Conservation (phyloP, 208 protist genomes). For the Wallacemonas sp. region DNA sequence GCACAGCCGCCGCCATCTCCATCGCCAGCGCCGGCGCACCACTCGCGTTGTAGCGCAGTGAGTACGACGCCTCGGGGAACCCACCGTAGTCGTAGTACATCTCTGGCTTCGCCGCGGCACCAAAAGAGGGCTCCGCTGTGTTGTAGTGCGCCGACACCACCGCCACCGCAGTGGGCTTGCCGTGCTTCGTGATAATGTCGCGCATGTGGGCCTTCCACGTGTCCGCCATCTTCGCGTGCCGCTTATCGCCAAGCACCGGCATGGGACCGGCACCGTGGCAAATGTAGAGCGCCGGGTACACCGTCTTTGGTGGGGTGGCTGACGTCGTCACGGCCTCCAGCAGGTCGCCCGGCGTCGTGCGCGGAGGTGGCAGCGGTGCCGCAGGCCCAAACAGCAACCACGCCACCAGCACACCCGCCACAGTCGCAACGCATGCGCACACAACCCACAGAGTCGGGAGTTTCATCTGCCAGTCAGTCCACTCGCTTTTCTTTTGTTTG, state of each 20-base stretch:
- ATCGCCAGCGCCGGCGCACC: slow-evolving; percentile 32
- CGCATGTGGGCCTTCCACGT: slow-evolving; percentile 27
- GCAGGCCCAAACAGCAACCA: not conserved
- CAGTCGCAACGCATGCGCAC: not conserved
- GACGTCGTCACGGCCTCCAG: not conserved
- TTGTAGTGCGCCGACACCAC: slow-evolving; percentile 88
- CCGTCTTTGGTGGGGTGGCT: not conserved
- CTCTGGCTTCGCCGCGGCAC: slow-evolving; percentile 15
- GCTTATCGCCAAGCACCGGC: slow-evolving; percentile 44
- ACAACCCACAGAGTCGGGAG: not conserved
- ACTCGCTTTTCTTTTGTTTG: too few species aligned
- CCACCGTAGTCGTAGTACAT: slow-evolving; percentile 91
- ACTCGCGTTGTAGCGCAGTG: slow-evolving; percentile 59
- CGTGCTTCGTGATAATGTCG: slow-evolving; percentile 29
- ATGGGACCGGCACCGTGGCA: slow-evolving; percentile 69
- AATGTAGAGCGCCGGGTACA: slow-evolving; percentile 63
- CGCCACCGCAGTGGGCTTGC: slow-evolving; percentile 53
- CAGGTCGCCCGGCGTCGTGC: not conserved
- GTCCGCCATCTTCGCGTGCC: slow-evolving; percentile 26
- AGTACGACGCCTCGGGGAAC: slow-evolving; percentile 77
- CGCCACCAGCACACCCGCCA: not conserved
- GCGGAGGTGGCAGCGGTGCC: not conserved
- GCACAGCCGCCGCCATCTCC: slow-evolving; percentile 31
- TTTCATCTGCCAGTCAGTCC: too few species aligned
- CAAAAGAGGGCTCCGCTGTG: slow-evolving; percentile 27